These are phyloP conservation scores for Helicocarpus griseus DNA, from an alignment of 2,329 filamentous ascomycete species.

Conservation along the genomic window DNA sequence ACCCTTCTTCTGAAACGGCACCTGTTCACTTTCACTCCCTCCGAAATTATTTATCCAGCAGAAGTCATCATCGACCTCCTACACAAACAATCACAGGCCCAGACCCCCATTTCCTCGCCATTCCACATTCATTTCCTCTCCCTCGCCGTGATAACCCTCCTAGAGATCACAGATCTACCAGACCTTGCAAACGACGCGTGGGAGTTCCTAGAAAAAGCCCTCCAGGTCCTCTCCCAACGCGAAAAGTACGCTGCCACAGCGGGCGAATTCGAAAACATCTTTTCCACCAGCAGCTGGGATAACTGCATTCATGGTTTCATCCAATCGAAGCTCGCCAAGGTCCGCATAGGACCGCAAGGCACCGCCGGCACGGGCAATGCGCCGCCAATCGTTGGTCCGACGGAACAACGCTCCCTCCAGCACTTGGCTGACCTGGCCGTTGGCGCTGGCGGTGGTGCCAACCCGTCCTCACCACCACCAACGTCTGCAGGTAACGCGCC, in stretches of 20 bases:
- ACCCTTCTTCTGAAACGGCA: slow-evolving; percentile 34
- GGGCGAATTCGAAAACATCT: slow-evolving; percentile 30
- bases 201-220: slow-evolving; percentile 40
- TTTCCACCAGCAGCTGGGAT: slow-evolving; percentile 32
- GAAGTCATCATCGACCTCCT: slow-evolving; percentile 32
- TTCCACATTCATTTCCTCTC: slow-evolving; percentile 34
- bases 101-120: slow-evolving; percentile 25
- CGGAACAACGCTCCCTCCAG: slow-evolving; percentile 35
- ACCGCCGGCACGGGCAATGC: slow-evolving; percentile 7
- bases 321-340: slow-evolving; percentile 27
- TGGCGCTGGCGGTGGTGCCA: slow-evolving; percentile 30
- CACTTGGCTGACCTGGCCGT: slow-evolving; percentile 36
- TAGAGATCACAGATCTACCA: slow-evolving; percentile 33
- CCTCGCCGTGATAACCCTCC: slow-evolving; percentile 32
- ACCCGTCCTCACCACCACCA: slow-evolving; percentile 6
- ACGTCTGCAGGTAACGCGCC: slow-evolving; percentile 4
- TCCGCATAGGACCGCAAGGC: slow-evolving; percentile 21
- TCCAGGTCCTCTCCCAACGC: slow-evolving; percentile 39
- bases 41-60: slow-evolving; percentile 32
- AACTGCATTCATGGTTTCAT: slow-evolving; percentile 31
- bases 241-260: slow-evolving; percentile 22
- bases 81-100: slow-evolving; percentile 21
- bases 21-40: slow-evolving; percentile 32
- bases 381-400: slow-evolving; percentile 30
- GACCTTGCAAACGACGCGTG: slow-evolving; percentile 30